These are phyloP conservation scores for Candida smagusa DNA, from an alignment of 1,139 yeast genomes.

Conservation along the genomic window DNA sequence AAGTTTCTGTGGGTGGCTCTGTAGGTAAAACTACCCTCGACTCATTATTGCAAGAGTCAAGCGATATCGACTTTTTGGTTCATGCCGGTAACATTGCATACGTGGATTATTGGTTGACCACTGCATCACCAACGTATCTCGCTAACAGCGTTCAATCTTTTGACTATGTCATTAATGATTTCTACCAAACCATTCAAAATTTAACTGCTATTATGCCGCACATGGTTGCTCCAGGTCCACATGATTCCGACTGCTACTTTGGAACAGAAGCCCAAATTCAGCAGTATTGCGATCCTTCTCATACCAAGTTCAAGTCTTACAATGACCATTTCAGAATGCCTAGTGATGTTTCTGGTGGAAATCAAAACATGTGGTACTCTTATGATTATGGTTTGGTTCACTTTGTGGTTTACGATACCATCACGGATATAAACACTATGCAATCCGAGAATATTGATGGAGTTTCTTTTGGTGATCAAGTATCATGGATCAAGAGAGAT, in stretches of 20 bases:
- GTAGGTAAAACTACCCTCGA: slow-evolving; percentile 5
- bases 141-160: slow-evolving; percentile 1
- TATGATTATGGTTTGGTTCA: slow-evolving; percentile 5
- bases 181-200: slow-evolving; percentile 4
- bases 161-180: slow-evolving; percentile 5
- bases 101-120: slow-evolving; percentile 6
- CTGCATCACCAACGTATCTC: slow-evolving; percentile 2
- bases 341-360: slow-evolving; percentile 3
- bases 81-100: slow-evolving; percentile 5
- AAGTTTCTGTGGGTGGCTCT: slow-evolving; percentile 5
- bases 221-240: slow-evolving; percentile 5
- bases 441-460: slow-evolving; percentile 2
- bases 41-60: slow-evolving; percentile 1
- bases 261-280: slow-evolving; percentile 2
- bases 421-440: slow-evolving; percentile 4
- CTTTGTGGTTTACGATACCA: slow-evolving; percentile 4
- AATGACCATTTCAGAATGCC: slow-evolving; percentile 6
- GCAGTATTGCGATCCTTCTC: slow-evolving; percentile 4
- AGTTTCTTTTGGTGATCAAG: slow-evolving; percentile 4
- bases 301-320: slow-evolving; percentile 5
- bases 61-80: slow-evolving; percentile 4
- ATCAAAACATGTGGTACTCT: slow-evolving; percentile 4
- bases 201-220: slow-evolving; percentile 2
- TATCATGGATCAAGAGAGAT: slow-evolving; percentile 3
- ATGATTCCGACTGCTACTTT: slow-evolving; percentile 4